Evolutionary conservation across 1,284 basidiomycete species (phyloP), one percentile per base, ranked within the genome.

Genomic region (Irpex sp.): DNA sequence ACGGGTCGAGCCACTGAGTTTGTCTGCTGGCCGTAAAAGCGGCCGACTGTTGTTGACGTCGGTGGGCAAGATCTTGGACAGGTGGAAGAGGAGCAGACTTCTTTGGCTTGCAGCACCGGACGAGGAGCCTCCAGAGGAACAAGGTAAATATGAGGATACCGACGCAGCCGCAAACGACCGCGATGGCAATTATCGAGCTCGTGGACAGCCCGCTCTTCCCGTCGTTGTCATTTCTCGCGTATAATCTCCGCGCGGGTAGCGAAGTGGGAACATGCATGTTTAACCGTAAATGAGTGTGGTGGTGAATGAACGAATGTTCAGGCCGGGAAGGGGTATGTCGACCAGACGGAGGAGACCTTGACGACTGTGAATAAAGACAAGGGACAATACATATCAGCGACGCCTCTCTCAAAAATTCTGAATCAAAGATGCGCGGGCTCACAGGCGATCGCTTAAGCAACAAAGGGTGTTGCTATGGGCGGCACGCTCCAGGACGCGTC

Each of bases 51-150:
- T 81, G 80, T 68, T 83, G 78, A 21, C 85, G 80, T 60, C 82
- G 80, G 4, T 84, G 84, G 3, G 85, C 84, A n/a, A 87, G 81
- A 17, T 82, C 82, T 65, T 87, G 85, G 1, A 81, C 75, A 19
- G 85, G 86, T 0, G 86, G 87, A 1, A 88, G 76, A 2, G 86
- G 86, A 0, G 73, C 74, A 3, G 79, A 71, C 19, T 71, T 71
- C 21, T 72, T 62, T 21, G 69, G 72, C 17, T 38, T 40, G 54
- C 72, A 76, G 15, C 64, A 65, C 60, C 75, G 77, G 47, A 75
- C 74, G 61, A 81, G 63, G 64, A 79, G 63, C 31, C 76, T 76
- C 71, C 76, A 74, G 51, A 82, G 70, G 62, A 82, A 56, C 64
- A 79, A 64, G 54, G 76, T 54, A 67, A 82, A 58, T 66, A 81